Conservation (phyloP, 352 stramenopile genomes). For the Pythium aphanidermatum region DNA sequence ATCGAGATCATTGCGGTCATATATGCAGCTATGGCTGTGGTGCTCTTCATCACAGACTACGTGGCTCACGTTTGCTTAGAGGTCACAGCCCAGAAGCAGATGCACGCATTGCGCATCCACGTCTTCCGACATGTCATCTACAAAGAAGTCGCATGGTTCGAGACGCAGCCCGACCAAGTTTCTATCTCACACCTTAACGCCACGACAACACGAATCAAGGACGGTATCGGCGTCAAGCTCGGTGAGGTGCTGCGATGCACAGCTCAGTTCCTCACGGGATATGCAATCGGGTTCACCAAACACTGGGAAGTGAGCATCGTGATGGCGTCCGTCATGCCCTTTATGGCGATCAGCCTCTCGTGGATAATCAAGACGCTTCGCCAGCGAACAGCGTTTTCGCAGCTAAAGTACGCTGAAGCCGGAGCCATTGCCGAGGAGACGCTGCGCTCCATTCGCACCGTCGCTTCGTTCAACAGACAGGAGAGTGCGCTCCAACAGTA, state of each 20-base stretch:
- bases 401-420: conserved; percentile 19
- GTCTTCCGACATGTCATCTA: conserved; percentile 20
- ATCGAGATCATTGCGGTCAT: conserved; percentile 9
- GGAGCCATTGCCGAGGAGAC: conserved; percentile 23
- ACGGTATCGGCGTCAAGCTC: conserved; percentile 28
- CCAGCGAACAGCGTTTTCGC: conserved; percentile 3
- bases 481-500: conserved; percentile 21
- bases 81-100: conserved; percentile 18
- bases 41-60: conserved; percentile 22
- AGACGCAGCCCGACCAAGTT: neutral
- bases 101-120: conserved; percentile 19
- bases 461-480: conserved; percentile 28
- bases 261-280: conserved; percentile 15
- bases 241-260: conserved; percentile 16
- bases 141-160: conserved; percentile 19
- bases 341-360: conserved; percentile 18
- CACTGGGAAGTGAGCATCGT: conserved; percentile 22
- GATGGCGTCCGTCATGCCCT: conserved; percentile 20
- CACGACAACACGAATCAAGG: conserved; percentile 32
- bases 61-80: conserved; percentile 18
- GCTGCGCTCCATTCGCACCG: conserved; percentile 3
- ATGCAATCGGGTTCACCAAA: conserved; percentile 16
- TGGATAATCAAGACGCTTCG: conserved; percentile 27
- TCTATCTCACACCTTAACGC: conserved; percentile 13
- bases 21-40: conserved; percentile 17